phyloP scores from a whole-genome alignment of 2,329 filamentous ascomycete species.

The Diaporthe humulicola region DNA sequence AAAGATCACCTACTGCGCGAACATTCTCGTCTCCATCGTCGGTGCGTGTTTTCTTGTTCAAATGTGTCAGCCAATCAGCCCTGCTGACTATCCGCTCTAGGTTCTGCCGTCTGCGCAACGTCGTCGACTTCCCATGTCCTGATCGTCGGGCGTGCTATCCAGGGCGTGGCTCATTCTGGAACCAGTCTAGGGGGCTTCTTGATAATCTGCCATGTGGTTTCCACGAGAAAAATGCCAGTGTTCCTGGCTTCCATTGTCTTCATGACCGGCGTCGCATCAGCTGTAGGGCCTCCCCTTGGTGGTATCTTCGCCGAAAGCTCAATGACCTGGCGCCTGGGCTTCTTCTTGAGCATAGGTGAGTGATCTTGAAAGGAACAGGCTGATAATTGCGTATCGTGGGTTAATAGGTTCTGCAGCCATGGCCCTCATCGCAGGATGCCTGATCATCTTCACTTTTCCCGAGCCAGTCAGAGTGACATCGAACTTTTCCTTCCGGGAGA shows the following conservation, averaged over 20 bases:
- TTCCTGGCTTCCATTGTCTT: not conserved
- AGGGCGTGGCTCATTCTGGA: not conserved
- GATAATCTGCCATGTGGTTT: not conserved
- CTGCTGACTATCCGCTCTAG: not conserved
- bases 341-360: not conserved
- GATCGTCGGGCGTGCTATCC: conserved; percentile 8
- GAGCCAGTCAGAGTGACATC: not conserved
- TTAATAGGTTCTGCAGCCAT: not conserved
- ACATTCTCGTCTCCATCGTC: not conserved
- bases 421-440: not conserved
- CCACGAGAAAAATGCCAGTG: conserved; percentile 5
- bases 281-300: not conserved
- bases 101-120: not conserved
- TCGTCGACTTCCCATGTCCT: not conserved
- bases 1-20: not conserved
- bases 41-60: not conserved
- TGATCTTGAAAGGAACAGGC: rapidly evolving
- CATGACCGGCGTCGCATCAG: not conserved
- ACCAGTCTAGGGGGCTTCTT: not conserved
- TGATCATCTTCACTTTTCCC: not conserved
- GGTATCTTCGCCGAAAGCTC: not conserved
- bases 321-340: not conserved
- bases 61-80: rapidly evolving
- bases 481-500: not conserved
- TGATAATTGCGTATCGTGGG: no score